Percentiles rank a stretch among this genome's conserved stretches.
Conservation (phyloP, 495 filamentous ascomycete genomes). For the Podospora anserina region DNA sequence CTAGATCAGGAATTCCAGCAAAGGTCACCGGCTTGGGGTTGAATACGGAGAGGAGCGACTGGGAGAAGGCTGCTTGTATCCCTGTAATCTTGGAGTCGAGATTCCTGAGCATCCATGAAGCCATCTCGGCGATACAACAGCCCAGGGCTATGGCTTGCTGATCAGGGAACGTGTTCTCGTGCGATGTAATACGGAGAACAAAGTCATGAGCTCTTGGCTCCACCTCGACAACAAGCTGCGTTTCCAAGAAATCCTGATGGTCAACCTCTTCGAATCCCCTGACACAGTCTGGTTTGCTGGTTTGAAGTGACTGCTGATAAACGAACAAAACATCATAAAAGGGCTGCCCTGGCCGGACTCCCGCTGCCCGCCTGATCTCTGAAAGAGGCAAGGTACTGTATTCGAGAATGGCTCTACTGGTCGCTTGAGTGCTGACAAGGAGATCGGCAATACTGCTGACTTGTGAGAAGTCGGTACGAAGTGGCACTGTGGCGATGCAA, state of each 20-base stretch:
- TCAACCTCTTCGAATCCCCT: slow-evolving; percentile 37
- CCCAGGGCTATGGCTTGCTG: slow-evolving; percentile 48
- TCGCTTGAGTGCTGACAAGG: slow-evolving; percentile 55
- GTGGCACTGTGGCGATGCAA: slow-evolving; percentile 65
- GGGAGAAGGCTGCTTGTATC: slow-evolving; percentile 33
- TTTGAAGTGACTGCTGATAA: slow-evolving; percentile 68
- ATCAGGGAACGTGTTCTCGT: slow-evolving; percentile 41
- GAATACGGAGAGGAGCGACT: slow-evolving; percentile 51
- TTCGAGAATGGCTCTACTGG: slow-evolving; percentile 58
- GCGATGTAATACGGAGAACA: slow-evolving; percentile 53
- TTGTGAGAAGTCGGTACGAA: slow-evolving; percentile 53
- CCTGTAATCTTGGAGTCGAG: slow-evolving; percentile 31
- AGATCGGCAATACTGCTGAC: slow-evolving; percentile 54
- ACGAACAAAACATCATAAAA: slow-evolving; percentile 72
- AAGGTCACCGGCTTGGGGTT: slow-evolving; percentile 23
- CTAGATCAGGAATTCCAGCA: slow-evolving; percentile 37
- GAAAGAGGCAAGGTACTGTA: slow-evolving; percentile 57
- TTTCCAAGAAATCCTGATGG: slow-evolving; percentile 66
- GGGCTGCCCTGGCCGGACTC: slow-evolving; percentile 42
- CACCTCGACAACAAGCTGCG: slow-evolving; percentile 67
- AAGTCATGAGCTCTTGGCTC: slow-evolving; percentile 56
- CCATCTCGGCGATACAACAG: slow-evolving; percentile 32
- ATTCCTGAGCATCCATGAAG: slow-evolving; percentile 42
- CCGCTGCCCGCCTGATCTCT: slow-evolving; percentile 61
- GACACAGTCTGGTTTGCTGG: slow-evolving; percentile 25